Evolutionary conservation across 176 grass and related monocot genomes (phyloP).

Genomic region (Calamus simplicifolius): DNA sequence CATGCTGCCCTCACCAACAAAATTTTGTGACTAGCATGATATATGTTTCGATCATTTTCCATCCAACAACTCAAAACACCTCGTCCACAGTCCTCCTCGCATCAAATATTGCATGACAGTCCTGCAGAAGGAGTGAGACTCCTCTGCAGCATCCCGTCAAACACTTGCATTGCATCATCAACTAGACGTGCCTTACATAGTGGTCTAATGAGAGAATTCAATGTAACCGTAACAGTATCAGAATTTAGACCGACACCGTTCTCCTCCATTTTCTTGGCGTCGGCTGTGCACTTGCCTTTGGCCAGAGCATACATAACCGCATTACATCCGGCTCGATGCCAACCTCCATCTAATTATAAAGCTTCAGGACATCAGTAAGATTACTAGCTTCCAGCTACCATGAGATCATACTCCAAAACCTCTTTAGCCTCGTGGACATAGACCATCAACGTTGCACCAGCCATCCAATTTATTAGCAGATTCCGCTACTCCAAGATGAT

Average conservation of each 20-base stretch:
- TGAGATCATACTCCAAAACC: conserved; percentile 93
- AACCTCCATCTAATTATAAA: conserved; percentile 56
- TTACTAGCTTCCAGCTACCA: conserved; percentile 74
- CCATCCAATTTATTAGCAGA: conserved; percentile 3
- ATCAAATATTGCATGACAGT: conserved; percentile 63
- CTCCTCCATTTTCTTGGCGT: conserved; percentile 68
- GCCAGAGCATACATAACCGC: conserved; percentile 55
- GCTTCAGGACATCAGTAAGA: conserved; percentile 59
- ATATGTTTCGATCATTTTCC: conserved; percentile 51
- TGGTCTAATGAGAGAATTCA: conserved; percentile 58
- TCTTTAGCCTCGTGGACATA: conserved; percentile 53
- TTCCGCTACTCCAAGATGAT: too few relatives aligned
- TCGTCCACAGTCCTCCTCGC: conserved; percentile 35
- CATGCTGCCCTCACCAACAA: conserved; percentile 57
- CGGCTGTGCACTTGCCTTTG: conserved; percentile 54
- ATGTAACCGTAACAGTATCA: conserved; percentile 28
- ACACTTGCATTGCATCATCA: conserved; percentile 51
- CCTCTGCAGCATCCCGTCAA: conserved; percentile 62
- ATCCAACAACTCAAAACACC: conserved; percentile 53
- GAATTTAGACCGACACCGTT: conserved; percentile 42
- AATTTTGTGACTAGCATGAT: conserved; percentile 83
- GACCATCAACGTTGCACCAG: conserved; percentile 57
- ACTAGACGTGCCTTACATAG: conserved; percentile 50
- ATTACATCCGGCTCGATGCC: conserved; percentile 58
- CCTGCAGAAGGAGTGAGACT: conserved; percentile 45